phyloP scores from a whole-genome alignment of 495 filamentous ascomycete species.

The Neurospora cerealis region DNA sequence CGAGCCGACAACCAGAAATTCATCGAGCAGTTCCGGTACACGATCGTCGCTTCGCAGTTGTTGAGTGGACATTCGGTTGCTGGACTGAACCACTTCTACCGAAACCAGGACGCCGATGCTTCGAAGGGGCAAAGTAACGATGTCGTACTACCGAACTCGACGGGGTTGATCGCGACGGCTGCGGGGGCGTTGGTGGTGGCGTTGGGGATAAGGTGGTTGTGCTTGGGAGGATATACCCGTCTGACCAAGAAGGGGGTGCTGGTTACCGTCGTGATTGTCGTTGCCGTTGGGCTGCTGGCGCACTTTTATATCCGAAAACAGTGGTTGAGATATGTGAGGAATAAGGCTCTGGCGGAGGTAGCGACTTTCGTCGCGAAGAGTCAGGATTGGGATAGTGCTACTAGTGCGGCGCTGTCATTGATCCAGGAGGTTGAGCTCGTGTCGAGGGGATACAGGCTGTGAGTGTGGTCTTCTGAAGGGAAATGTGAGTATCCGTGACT shows the following conservation, averaged over 20 bases:
- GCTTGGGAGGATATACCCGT: conserved; percentile 32
- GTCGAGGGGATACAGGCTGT: conserved; percentile 88
- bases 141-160: conserved; percentile 14
- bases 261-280: conserved; percentile 47
- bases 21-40: conserved; percentile 90
- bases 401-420: conserved; percentile 68
- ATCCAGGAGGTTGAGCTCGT: conserved; percentile 97
- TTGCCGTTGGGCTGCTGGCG: conserved; percentile 43
- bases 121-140: background rate
- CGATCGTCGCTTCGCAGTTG: conserved; percentile 89
- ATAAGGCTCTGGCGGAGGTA: conserved; percentile 67
- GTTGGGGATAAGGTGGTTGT: conserved; percentile 63
- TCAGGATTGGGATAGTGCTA: conserved; percentile 75
- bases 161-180: conserved; percentile 38
- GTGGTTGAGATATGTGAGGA: conserved; percentile 73
- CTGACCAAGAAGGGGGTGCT: conserved; percentile 31
- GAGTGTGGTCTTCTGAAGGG: conserved; percentile 19
- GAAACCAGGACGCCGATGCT: background rate
- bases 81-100: conserved; percentile 10
- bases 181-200: conserved; percentile 58
- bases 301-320: conserved; percentile 71
- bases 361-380: conserved; percentile 61
- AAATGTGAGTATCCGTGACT: conserved; percentile 13
- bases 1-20: conserved; percentile 78
- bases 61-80: conserved; percentile 54